phyloP scores from a whole-genome alignment of 129 eudicot genomes.

The Mikania micrantha region DNA sequence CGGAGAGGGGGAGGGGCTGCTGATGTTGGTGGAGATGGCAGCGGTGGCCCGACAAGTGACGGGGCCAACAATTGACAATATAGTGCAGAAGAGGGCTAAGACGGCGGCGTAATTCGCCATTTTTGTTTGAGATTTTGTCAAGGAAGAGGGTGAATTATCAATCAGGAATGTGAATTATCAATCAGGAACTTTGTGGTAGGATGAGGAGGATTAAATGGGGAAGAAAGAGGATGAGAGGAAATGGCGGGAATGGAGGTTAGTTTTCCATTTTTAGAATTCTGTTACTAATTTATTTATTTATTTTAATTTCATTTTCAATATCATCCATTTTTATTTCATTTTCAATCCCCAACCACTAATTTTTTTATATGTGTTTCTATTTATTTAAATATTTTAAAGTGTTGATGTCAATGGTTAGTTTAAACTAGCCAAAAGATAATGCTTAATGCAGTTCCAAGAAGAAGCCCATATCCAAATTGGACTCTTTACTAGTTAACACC shows the following conservation, averaged over 20 bases:
- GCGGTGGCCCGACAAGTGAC: constrained; percentile 15
- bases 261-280: constrained; percentile 20
- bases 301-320: too few species aligned
- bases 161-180: too few species aligned
- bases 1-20: background rate
- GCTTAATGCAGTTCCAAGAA: too few species aligned
- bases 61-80: constrained; percentile 17
- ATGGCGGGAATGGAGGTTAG: constrained; percentile 18
- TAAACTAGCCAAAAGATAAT: too few species aligned
- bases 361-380: too few species aligned
- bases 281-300: background rate
- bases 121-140: background rate
- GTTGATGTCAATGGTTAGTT: too few species aligned
- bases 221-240: constrained; percentile 24
- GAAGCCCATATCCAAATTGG: too few species aligned
- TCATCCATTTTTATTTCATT: background rate
- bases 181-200: background rate
- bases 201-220: constrained; percentile 5
- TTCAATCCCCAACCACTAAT: background rate
- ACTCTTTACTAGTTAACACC: too few species aligned
- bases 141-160: background rate
- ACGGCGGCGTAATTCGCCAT: constrained; percentile 23
- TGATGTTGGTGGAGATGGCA: background rate
- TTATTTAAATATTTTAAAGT: too few species aligned
- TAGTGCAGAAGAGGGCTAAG: constrained; percentile 17